Evolutionary conservation across 208 protist genomes (phyloP).

Genomic region (Leishmania guyanensis): DNA sequence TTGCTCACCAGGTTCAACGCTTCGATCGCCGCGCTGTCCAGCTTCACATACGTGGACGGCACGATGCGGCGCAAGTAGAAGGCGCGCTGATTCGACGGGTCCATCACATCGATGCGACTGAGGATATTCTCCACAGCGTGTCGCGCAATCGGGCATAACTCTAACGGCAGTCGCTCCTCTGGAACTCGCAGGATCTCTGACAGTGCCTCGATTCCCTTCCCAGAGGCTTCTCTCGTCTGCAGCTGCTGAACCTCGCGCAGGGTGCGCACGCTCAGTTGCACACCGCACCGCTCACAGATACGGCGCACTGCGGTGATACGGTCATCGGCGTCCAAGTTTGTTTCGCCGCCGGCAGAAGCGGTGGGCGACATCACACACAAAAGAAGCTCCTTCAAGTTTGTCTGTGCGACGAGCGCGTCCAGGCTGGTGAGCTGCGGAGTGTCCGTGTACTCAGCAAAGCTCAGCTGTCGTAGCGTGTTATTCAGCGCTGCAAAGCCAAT

Average conservation of each 20-base stretch:
- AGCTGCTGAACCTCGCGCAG: constrained; percentile 39
- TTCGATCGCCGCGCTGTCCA: constrained; percentile 93
- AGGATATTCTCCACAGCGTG: constrained; percentile 75
- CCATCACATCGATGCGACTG: constrained; percentile 61
- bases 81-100: constrained; percentile 66
- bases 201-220: constrained; percentile 41
- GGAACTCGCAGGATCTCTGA: constrained; percentile 85
- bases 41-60: constrained; percentile 91
- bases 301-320: constrained; percentile 58
- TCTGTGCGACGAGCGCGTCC: constrained; percentile 80
- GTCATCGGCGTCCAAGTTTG: constrained; percentile 41
- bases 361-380: constrained; percentile 22
- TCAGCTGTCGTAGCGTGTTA: constrained; percentile 81
- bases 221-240: constrained; percentile 21
- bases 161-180: constrained; percentile 63
- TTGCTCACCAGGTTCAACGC: constrained; percentile 92
- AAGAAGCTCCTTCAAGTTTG: constrained; percentile 84
- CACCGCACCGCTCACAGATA: constrained; percentile 80
- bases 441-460: constrained; percentile 80
- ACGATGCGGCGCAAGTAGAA: constrained; percentile 82
- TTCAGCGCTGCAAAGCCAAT: constrained; percentile 86
- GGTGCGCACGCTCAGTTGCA: constrained; percentile 42
- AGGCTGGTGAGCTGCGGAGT: constrained; percentile 72
- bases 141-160: constrained; percentile 43
- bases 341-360: constrained; percentile 4